Conservation (phyloP, 2,329 filamentous ascomycete genomes). For the Paraphoma chrysanthemicola region DNA sequence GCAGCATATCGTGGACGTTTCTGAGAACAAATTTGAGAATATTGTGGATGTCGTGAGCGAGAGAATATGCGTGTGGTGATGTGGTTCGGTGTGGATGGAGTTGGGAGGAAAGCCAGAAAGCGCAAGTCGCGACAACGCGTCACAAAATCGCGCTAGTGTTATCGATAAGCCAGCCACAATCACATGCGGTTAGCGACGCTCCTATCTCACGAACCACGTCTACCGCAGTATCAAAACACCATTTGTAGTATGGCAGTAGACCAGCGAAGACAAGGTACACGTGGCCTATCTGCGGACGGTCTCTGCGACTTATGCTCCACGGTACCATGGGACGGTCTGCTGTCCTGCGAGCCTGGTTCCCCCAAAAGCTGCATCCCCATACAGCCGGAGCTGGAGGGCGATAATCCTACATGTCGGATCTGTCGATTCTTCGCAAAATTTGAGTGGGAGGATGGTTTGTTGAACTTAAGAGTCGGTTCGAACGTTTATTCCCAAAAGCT, state of each 20-base stretch:
- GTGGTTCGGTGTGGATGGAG: slow-evolving; percentile 3
- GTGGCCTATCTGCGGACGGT: too few relatives aligned
- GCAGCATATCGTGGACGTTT: slow-evolving; percentile 30
- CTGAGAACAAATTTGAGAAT: neutral
- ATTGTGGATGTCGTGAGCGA: neutral
- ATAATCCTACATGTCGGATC: neutral
- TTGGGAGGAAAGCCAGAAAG: slow-evolving; percentile 8
- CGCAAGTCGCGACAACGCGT: slow-evolving; percentile 6
- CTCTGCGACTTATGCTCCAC: neutral
- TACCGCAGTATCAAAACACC: too few relatives aligned
- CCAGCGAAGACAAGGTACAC: too few relatives aligned
- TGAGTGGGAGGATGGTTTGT: too few relatives aligned
- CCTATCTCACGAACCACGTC: too few relatives aligned
- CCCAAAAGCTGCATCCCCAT: neutral
- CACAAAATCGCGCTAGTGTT: neutral
- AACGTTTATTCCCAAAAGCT: neutral
- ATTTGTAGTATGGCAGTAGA: too few relatives aligned
- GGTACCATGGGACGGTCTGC: neutral
- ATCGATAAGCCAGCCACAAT: slow-evolving; percentile 1
- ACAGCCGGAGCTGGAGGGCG: too few relatives aligned
- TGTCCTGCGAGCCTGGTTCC: neutral
- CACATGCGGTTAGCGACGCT: too few relatives aligned
- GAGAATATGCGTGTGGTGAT: neutral
- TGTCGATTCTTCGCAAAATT: neutral
- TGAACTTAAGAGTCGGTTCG: too few relatives aligned